Conservation (phyloP, 2,329 filamentous ascomycete species). For the Cryphonectria japonica region DNA sequence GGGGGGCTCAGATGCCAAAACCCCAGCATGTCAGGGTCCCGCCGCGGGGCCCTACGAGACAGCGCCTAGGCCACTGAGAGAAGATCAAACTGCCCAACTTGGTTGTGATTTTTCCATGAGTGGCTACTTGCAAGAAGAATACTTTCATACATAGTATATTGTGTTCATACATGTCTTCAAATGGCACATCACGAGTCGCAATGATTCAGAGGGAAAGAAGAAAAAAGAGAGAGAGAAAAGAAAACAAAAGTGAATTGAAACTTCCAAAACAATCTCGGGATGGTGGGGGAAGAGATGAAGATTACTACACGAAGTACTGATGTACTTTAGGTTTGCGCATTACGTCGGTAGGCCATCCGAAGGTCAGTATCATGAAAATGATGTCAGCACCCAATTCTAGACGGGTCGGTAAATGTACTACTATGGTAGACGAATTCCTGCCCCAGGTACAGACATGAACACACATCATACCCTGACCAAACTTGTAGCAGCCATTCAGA, state of each 20-base stretch:
- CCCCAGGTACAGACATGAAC: neutral
- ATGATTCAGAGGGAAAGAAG: no score
- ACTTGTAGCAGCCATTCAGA: no score
- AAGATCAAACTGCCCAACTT: neutral
- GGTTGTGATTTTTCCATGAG: neutral
- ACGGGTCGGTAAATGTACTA: neutral
- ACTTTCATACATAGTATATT: neutral
- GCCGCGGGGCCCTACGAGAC: constrained; percentile 9
- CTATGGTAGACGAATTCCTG: neutral
- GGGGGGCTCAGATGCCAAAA: constrained; percentile 1
- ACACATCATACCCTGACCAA: no score
- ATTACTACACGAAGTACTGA: no score
- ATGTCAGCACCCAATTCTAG: neutral
- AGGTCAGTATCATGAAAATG: neutral
- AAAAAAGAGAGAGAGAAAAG: no score
- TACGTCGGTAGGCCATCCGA: no score
- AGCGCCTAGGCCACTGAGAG: neutral
- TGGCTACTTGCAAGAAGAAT: neutral
- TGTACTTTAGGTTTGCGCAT: no score
- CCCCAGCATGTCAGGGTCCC: neutral
- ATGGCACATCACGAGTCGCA: no score
- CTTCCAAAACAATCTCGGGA: neutral
- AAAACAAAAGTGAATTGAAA: no score
- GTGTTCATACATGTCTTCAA: neutral
- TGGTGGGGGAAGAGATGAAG: neutral